Base-by-base conservation (phyloP, 140 eudicot species). In the Oenanthe javanica region DNA sequence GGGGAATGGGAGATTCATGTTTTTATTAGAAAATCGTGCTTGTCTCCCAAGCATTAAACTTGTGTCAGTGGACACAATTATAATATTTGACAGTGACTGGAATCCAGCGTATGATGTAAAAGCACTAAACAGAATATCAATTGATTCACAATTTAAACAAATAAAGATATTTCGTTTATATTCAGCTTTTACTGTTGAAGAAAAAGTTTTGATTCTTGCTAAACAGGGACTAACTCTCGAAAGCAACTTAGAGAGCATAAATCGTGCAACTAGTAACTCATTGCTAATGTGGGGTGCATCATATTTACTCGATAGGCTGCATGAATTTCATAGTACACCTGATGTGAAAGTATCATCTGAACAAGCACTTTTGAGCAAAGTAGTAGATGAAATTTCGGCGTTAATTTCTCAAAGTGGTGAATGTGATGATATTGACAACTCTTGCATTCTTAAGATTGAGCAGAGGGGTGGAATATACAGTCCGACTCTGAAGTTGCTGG, bases 221-320 rank as follows among this genome's bases (percentile, higher is more conserved):
- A 93, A 89, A 84, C 83, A 88, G 14, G 84, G 86, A 64, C 45
- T 80, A 15, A 79, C 84, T 46, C 84, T 87, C 43, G 93, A 89
- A 57, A 83, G 85, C 83, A 86, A 77, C 80, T 52, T 86, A 77
- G 90, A 84, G 77, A 86, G 75, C 72, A 19, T 87, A 61, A 86
- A 78, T 59, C 90, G 89, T 76, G 75, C 89, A 72, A 87, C 84
- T 54, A 83, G 81, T 79, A 89, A 90, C 46, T 72, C 75, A 50
- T 84, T 94, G 78, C 97, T 94, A 51, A 86, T 84, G 86, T 89
- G 95, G 97, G 99, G 93, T 86, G 97, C 97, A 40, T 83, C 86
- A 6, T 69, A 85, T 86, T 84, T 92, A 63, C 91, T 95, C 85
- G 76, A 73, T 36, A 88, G 80, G 81, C 80, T 95, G 80, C 87